Conservation (phyloP, 2,329 filamentous ascomycete genomes). For the Nigrospora sphaerica region DNA sequence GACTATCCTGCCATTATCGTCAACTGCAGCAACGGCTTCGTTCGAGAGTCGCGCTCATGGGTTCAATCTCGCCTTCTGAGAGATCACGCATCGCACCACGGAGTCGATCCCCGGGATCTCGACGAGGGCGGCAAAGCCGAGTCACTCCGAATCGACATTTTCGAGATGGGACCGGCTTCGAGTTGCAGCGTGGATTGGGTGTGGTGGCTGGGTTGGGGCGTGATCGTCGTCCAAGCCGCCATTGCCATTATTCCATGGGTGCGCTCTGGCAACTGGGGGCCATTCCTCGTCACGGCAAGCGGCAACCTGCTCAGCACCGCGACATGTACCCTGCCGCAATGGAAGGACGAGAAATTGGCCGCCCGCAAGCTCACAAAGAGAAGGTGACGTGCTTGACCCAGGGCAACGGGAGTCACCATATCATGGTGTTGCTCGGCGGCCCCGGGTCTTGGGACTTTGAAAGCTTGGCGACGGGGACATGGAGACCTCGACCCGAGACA, state of each 20-base stretch:
- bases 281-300: too few relatives aligned
- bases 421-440: conserved; percentile 5
- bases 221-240: too few relatives aligned
- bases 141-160: conserved; percentile 6
- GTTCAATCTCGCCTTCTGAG: conserved; percentile 8
- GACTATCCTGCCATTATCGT: conserved; percentile 5
- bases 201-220: too few relatives aligned
- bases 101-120: background rate
- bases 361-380: too few relatives aligned
- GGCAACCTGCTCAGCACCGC: too few relatives aligned
- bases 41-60: conserved; percentile 7
- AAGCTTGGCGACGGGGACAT: conserved; percentile 2
- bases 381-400: conserved; percentile 9
- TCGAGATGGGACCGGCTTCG: background rate
- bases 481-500: conserved; percentile 1
- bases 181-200: too few relatives aligned
- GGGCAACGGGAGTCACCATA: conserved; percentile 5
- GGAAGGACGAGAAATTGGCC: too few relatives aligned
- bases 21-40: conserved; percentile 5
- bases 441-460: conserved; percentile 6
- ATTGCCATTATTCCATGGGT: too few relatives aligned
- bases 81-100: conserved; percentile 3
- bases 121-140: conserved; percentile 1
- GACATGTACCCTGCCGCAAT: too few relatives aligned
- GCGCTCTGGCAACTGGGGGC: too few relatives aligned